Evolutionary conservation across 192 early-diverging fungal genomes (phyloP).

Genomic region (Backusella tarrabulga): DNA sequence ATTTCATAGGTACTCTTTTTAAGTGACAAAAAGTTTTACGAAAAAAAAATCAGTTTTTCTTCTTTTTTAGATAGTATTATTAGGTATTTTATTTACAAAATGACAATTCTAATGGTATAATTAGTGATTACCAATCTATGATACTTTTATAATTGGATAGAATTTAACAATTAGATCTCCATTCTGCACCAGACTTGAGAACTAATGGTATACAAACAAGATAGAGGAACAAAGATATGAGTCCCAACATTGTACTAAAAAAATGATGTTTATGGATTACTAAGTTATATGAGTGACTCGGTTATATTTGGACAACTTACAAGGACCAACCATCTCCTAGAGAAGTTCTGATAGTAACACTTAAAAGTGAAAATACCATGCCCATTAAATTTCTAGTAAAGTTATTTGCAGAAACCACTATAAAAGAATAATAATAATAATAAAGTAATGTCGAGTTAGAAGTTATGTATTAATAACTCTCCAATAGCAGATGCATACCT

Average conservation of each 20-base stretch:
- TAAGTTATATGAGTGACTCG: not conserved
- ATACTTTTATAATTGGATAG: not conserved
- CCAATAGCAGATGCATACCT: not conserved
- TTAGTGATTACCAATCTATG: not conserved
- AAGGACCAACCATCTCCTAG: conserved; percentile 26
- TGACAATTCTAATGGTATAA: not conserved
- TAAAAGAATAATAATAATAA: not conserved
- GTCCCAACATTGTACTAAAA: conserved; percentile 10
- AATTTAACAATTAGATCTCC: not conserved
- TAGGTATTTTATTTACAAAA: not conserved
- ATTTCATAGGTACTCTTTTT: not conserved
- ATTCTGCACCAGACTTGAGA: conserved; percentile 2
- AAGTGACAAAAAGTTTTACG: not conserved
- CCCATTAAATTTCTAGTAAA: conserved; percentile 24
- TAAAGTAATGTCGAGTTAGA: not conserved
- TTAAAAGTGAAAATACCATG: conserved; percentile 20
- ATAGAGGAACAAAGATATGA: not conserved
- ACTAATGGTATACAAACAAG: conserved; percentile 13
- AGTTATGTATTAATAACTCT: not conserved
- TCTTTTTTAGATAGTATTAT: not conserved
- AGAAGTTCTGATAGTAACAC: not conserved
- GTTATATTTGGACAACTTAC: conserved; percentile 11
- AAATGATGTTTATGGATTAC: not conserved
- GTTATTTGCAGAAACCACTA: conserved; percentile 20
- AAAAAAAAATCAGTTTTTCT: no score